Evolutionary conservation across 805 yeast species (phyloP).

Genomic region (Naumovozyma castellii): DNA sequence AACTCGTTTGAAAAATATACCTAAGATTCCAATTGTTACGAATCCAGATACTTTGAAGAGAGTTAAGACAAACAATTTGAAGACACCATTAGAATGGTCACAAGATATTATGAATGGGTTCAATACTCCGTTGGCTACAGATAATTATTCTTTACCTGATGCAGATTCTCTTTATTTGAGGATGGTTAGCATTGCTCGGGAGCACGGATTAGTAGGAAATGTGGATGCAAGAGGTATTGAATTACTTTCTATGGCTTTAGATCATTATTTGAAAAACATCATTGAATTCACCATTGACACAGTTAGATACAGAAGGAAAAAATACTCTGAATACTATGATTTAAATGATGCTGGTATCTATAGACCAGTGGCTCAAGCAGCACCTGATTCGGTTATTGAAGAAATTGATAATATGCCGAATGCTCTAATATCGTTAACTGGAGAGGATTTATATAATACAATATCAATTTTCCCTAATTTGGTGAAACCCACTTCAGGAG

Average conservation of each 20-base stretch:
- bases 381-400: not conserved
- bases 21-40: constrained; percentile 68
- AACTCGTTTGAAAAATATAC: constrained; percentile 50
- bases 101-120: constrained; percentile 85
- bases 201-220: constrained; percentile 78
- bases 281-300: constrained; percentile 68
- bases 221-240: constrained; percentile 75
- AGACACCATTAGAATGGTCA: constrained; percentile 66
- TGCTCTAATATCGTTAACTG: constrained; percentile 35
- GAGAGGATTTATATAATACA: constrained; percentile 60
- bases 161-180: constrained; percentile 54
- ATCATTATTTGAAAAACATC: constrained; percentile 63
- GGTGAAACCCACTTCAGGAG: constrained; percentile 50
- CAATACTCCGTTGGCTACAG: constrained; percentile 71
- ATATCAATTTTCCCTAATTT: constrained; percentile 56
- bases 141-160: constrained; percentile 77
- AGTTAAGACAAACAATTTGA: constrained; percentile 24
- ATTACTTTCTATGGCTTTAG: constrained; percentile 69
- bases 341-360: constrained; percentile 26
- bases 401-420: not conserved
- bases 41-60: constrained; percentile 28
- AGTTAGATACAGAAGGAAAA: constrained; percentile 49
- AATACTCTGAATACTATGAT: constrained; percentile 32
- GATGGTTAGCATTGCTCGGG: constrained; percentile 76
- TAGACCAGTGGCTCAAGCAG: constrained; percentile 18